These are phyloP conservation scores for Trichopus zeylanicus DNA, from an alignment of 116 monocot genomes.

Conservation along the genomic window DNA sequence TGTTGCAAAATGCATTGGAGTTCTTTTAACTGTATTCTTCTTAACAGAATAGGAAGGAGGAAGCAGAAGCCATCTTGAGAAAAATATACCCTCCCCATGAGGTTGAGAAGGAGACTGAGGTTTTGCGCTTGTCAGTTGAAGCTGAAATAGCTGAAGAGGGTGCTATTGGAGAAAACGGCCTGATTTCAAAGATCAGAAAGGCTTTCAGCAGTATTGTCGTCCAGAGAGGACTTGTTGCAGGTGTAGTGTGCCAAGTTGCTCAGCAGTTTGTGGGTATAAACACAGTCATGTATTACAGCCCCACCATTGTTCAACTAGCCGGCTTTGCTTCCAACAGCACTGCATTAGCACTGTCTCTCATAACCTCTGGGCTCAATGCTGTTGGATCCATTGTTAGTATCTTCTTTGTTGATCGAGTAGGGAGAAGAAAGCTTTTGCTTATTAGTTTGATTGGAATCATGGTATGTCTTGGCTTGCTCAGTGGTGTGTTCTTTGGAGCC, in stretches of 20 bases:
- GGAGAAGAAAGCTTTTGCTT: conserved; percentile 62
- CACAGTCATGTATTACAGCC: conserved; percentile 96
- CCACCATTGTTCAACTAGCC: conserved; percentile 83
- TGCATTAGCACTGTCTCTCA: conserved; percentile 78
- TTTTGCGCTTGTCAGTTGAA: conserved; percentile 40
- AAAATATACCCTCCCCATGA: conserved; percentile 56
- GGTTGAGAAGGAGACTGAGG: conserved; percentile 41
- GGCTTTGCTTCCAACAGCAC: conserved; percentile 86
- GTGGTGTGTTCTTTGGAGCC: conserved; percentile 49
- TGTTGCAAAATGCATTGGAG: not conserved
- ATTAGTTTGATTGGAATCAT: conserved; percentile 66
- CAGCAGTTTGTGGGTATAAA: conserved; percentile 90
- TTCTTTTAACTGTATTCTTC: not conserved
- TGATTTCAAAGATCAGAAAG: conserved; percentile 20
- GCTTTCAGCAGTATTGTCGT: conserved; percentile 36
- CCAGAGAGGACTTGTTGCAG: conserved; percentile 50
- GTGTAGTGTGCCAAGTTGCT: conserved; percentile 56
- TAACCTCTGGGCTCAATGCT: conserved; percentile 82
- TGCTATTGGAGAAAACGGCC: conserved; percentile 19
- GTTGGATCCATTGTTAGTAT: conserved; percentile 75
- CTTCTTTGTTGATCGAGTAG: conserved; percentile 63
- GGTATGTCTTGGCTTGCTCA: conserved; percentile 40
- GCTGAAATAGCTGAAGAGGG: conserved; percentile 43
- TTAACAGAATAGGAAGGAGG: conserved; percentile 49
- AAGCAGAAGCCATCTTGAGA: conserved; percentile 46